These are phyloP conservation scores for Nothophoma quercina DNA, from an alignment of 2,329 filamentous ascomycete genomes.

Conservation along the genomic window DNA sequence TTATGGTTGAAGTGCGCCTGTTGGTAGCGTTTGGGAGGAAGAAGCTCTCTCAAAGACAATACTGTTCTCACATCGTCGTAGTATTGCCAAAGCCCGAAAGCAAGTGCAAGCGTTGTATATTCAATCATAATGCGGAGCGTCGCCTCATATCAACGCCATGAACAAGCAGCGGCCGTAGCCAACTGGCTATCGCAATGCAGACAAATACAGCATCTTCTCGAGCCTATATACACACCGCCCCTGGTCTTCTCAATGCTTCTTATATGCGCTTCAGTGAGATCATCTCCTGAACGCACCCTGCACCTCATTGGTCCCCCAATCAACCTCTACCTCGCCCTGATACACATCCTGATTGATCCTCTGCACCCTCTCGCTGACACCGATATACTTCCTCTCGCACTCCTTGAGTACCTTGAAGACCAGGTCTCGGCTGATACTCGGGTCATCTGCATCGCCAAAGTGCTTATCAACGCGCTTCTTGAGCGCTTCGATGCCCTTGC, in stretches of 20 bases:
- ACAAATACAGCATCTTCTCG: constrained; percentile 1
- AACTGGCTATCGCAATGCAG: constrained; percentile 3
- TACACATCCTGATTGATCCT: constrained; percentile 55
- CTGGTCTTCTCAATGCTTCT: neutral
- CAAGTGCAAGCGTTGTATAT: neutral
- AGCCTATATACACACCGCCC: neutral
- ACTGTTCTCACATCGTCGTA: too few relatives aligned
- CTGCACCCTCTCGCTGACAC: constrained; percentile 59
- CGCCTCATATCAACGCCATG: constrained; percentile 2
- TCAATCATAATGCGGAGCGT: neutral
- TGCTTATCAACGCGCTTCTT: constrained; percentile 96
- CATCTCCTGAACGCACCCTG: constrained; percentile 41
- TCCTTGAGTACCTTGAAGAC: constrained; percentile 67
- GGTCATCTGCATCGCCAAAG: constrained; percentile 88
- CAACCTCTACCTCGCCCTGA: constrained; percentile 55
- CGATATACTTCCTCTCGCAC: constrained; percentile 65
- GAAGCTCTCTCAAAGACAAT: too few relatives aligned
- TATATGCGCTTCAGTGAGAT: neutral
- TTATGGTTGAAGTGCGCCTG: too few relatives aligned
- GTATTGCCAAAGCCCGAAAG: too few relatives aligned
- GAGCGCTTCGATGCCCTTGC: constrained; percentile 87
- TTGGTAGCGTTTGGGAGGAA: too few relatives aligned
- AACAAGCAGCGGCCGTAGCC: constrained; percentile 7
- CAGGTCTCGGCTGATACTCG: constrained; percentile 66
- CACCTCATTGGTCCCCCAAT: constrained; percentile 44